phyloP scores from a whole-genome alignment of 2,329 filamentous ascomycete species.

The Colletotrichum caudatum region DNA sequence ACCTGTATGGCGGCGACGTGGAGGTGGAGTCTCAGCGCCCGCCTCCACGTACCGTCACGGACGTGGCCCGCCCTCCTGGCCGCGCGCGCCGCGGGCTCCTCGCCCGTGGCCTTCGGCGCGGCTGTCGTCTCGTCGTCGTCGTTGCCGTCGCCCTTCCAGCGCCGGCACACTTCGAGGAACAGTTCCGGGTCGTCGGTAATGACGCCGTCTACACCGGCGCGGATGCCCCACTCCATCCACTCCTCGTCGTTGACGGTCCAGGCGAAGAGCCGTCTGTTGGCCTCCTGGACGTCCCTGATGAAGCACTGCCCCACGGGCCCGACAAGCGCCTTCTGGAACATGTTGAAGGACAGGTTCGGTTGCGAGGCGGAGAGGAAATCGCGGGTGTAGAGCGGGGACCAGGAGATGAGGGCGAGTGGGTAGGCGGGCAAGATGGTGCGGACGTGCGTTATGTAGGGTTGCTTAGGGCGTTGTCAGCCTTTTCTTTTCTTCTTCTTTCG shows the following conservation, averaged over 20 bases:
- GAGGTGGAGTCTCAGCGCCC: slow-evolving; percentile 23
- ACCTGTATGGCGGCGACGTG: slow-evolving; percentile 30
- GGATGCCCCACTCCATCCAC: slow-evolving; percentile 86
- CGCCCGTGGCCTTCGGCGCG: neutral
- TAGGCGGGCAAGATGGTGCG: slow-evolving; percentile 72
- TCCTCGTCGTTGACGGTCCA: slow-evolving; percentile 89
- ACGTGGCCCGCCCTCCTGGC: neutral
- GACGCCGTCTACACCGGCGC: slow-evolving; percentile 77
- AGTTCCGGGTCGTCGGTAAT: slow-evolving; percentile 85
- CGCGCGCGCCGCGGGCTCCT: neutral
- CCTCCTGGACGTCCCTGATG: slow-evolving; percentile 65
- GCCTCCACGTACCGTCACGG: slow-evolving; percentile 12
- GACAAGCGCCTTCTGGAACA: slow-evolving; percentile 76
- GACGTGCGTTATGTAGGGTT: slow-evolving; percentile 74
- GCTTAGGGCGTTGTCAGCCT: slow-evolving; percentile 18
- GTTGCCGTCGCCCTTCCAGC: slow-evolving; percentile 8
- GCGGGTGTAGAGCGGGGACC: slow-evolving; percentile 74
- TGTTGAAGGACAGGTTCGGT: slow-evolving; percentile 81
- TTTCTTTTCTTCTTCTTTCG: slow-evolving; percentile 11
- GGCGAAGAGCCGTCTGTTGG: slow-evolving; percentile 70
- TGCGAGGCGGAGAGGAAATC: slow-evolving; percentile 70
- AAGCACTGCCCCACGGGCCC: slow-evolving; percentile 76
- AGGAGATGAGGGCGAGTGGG: slow-evolving; percentile 75
- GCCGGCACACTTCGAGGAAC: slow-evolving; percentile 70
- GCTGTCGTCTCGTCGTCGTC: neutral